These are phyloP conservation scores for Sporobolomyces roseus DNA, from an alignment of 768 basidiomycete genomes.

Conservation along the genomic window DNA sequence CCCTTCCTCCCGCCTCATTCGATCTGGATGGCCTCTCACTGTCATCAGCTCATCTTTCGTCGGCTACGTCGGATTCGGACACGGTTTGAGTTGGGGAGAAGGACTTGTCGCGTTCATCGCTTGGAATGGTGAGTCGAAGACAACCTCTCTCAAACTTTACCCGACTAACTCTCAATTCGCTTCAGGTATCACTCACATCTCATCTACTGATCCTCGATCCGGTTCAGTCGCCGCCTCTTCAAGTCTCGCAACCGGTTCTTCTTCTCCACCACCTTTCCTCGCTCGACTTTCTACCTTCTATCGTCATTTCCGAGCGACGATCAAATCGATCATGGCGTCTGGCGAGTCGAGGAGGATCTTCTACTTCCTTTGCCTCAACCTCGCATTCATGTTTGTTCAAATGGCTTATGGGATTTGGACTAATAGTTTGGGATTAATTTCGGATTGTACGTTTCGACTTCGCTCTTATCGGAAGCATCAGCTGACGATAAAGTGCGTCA, in stretches of 20 bases:
- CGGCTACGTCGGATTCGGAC: slow-evolving; percentile 64
- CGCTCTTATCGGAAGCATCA: background rate
- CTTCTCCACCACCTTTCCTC: slow-evolving; percentile 21
- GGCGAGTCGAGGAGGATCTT: slow-evolving; percentile 92
- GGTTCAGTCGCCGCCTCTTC: slow-evolving; percentile 22
- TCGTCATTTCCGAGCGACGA: slow-evolving; percentile 55
- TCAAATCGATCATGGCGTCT: slow-evolving; percentile 86
- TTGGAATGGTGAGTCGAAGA: slow-evolving; percentile 58
- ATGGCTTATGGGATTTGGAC: slow-evolving; percentile 96
- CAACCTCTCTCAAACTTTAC: background rate
- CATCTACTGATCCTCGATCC: slow-evolving; percentile 39
- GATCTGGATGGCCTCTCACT: slow-evolving; percentile 61
- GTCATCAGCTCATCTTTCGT: slow-evolving; percentile 59
- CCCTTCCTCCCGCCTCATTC: slow-evolving; percentile 59
- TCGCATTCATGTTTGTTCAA: slow-evolving; percentile 94
- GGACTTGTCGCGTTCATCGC: slow-evolving; percentile 59
- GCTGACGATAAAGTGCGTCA: background rate
- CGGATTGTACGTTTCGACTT: slow-evolving; percentile 66
- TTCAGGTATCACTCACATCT: slow-evolving; percentile 41
- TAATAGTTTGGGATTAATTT: slow-evolving; percentile 91
- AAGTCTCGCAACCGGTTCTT: slow-evolving; percentile 24
- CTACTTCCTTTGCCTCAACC: slow-evolving; percentile 89
- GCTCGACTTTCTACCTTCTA: slow-evolving; percentile 41
- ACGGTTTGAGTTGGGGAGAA: slow-evolving; percentile 57
- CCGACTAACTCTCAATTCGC: background rate